Evolutionary conservation across 2,329 filamentous ascomycete genomes (phyloP), one percentile per base, ranked within the genome.

Genomic region (Gnomoniopsis smithogilvyi): DNA sequence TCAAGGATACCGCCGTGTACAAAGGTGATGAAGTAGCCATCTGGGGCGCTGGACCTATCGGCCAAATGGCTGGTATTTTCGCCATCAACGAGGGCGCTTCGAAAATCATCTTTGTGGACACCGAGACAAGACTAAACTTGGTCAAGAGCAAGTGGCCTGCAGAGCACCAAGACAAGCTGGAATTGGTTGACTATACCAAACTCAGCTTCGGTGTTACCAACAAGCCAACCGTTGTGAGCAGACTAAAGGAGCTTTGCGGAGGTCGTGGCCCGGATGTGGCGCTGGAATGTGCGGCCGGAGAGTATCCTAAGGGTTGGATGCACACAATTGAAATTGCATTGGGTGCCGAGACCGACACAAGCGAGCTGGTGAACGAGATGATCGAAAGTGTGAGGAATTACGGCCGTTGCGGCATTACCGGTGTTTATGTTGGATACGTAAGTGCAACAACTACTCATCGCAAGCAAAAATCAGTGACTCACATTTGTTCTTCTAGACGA

Each of bases 11-110:
- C 0, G 88, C 85, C 1, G 88, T 96, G n/a, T 87, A 90, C 63
- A 79, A 88, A 36, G 85, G 83, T 14, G 91, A 96, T 66, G 78
- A 86, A 2, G 91, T 96, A 1, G 91, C 90, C 36, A 86, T 96
- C 61, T 96, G 91, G 62, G 92, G 91, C n/a, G 90, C 88, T 0
- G 92, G 92, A 0, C 92, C 91, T 0, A 90, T 96, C 54, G 92
- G 92, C 0, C 90, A 96, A 68, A 95, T 96, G 89, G 84, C 81
- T 2, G 89, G 87, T 1, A 78, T 91, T 55, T 96, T 94, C 75
- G 85, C 87, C 0, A 78, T 91, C 58, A 74, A 84, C n/a, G 85
- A 92, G 57, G 90, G 90, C 10, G 92, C 92, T 0, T 81, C 76
- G 49, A 83, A 89, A 62, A 81, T 96, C 62, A 93, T 96, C 65